phyloP scores from a whole-genome alignment of 2,329 filamentous ascomycete species.

The Penicillium aurantiogriseum region DNA sequence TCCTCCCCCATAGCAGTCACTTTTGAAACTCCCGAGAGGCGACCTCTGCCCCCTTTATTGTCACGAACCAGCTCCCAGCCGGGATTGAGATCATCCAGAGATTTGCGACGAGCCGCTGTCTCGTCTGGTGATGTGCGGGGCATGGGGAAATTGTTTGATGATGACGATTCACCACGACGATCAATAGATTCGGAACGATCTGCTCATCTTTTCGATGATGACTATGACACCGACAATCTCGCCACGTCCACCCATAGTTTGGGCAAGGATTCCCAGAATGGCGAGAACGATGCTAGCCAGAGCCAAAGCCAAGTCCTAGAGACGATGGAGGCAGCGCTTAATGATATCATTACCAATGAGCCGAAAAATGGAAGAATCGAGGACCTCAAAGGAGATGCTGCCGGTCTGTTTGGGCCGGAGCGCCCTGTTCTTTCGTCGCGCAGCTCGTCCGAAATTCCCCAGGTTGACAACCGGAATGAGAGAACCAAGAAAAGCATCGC shows the following conservation, averaged over 20 bases:
- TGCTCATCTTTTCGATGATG: slow-evolving; percentile 74
- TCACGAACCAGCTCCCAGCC: slow-evolving; percentile 50
- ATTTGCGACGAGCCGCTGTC: slow-evolving; percentile 59
- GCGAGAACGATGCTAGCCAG: slow-evolving; percentile 57
- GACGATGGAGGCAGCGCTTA: slow-evolving; percentile 88
- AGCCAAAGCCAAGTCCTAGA: slow-evolving; percentile 79
- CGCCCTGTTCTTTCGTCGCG: slow-evolving; percentile 55
- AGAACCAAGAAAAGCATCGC: slow-evolving; percentile 79
- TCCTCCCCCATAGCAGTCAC: slow-evolving; percentile 19
- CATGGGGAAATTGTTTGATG: slow-evolving; percentile 46
- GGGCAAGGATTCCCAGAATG: slow-evolving; percentile 65
- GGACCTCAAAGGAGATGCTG: slow-evolving; percentile 37
- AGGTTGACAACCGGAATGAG: slow-evolving; percentile 46
- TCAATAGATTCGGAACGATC: slow-evolving; percentile 68
- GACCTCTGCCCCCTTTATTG: slow-evolving; percentile 45
- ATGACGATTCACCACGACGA: slow-evolving; percentile 53
- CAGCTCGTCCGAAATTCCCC: slow-evolving; percentile 60
- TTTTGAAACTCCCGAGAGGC: slow-evolving; percentile 36
- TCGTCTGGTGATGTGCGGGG: slow-evolving; percentile 61
- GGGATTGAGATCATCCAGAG: slow-evolving; percentile 44
- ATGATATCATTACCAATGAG: slow-evolving; percentile 84
- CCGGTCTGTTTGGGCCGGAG: slow-evolving; percentile 53
- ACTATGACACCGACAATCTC: slow-evolving; percentile 68
- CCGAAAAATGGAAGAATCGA: slow-evolving; percentile 47
- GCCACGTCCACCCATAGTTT: slow-evolving; percentile 76